Evolutionary conservation across 2,329 filamentous ascomycete species (phyloP).

Genomic region (Arachnopeziza araneosa): DNA sequence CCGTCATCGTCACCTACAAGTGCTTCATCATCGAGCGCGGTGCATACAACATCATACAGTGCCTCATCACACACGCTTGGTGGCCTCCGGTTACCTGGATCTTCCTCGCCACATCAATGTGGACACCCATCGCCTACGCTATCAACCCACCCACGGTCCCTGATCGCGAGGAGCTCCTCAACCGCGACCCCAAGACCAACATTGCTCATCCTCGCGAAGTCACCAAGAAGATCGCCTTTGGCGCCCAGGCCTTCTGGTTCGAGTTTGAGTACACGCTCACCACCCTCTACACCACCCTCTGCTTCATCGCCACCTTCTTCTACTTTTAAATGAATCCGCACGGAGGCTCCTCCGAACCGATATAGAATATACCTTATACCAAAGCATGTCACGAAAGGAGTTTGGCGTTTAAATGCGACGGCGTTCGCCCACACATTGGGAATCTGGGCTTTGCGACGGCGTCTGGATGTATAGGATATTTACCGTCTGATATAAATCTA

Average conservation of each 20-base stretch:
- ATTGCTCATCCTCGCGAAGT: conserved; percentile 40
- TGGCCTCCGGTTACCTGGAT: conserved; percentile 56
- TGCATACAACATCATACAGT: not conserved
- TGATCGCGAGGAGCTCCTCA: conserved; percentile 49
- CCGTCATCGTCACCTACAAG: conserved; percentile 23
- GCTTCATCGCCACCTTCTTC: not conserved
- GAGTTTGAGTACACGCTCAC: not conserved
- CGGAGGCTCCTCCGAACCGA: no score
- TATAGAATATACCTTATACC: no score
- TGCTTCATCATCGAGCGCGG: not conserved
- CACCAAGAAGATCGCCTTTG: conserved; percentile 2
- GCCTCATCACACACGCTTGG: conserved; percentile 50
- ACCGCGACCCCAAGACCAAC: conserved; percentile 47
- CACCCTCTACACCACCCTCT: not conserved
- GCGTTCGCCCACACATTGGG: no score
- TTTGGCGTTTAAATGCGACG: no score
- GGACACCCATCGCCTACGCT: conserved; percentile 54
- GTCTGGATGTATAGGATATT: no score
- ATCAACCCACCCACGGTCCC: conserved; percentile 52
- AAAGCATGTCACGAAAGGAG: no score
- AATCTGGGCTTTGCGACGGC: no score
- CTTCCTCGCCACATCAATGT: conserved; percentile 48
- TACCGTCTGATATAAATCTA: no score
- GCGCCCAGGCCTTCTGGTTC: not conserved
- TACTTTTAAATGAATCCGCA: not conserved